Conservation (phyloP, 352 stramenopile genomes). For the Globisporangium mamillatum region DNA sequence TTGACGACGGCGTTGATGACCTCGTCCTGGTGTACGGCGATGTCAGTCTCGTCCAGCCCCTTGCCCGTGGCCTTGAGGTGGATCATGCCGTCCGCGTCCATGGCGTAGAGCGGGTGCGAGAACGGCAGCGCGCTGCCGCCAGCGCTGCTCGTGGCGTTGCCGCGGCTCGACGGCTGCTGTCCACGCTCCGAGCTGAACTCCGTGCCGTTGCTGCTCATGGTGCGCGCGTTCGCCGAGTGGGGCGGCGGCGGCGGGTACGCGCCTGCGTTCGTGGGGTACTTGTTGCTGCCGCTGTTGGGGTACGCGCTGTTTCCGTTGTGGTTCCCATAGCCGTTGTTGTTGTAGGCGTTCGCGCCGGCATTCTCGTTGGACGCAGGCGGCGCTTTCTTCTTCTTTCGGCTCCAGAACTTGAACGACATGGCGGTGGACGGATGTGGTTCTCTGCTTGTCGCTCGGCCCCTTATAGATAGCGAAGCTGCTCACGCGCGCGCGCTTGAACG, state of each 20-base stretch:
- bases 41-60: conserved; percentile 74
- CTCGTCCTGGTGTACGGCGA: conserved; percentile 86
- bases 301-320: conserved; percentile 8
- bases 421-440: background rate
- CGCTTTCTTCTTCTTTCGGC: conserved; percentile 70
- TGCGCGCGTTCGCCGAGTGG: conserved; percentile 41
- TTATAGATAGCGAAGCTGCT: background rate
- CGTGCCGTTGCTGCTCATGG: conserved; percentile 40
- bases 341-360: conserved; percentile 4
- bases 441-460: background rate
- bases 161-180: background rate
- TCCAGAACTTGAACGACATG: conserved; percentile 79
- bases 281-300: conserved; percentile 37
- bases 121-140: conserved; percentile 45
- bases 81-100: conserved; percentile 84
- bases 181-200: conserved; percentile 11
- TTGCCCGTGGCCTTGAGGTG: conserved; percentile 84
- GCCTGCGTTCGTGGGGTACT: conserved; percentile 25
- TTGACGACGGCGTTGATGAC: conserved; percentile 86
- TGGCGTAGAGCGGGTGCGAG: conserved; percentile 76
- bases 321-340: conserved; percentile 15
- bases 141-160: conserved; percentile 11
- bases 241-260: conserved; percentile 27
- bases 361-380: conserved; percentile 17
- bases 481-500: background rate